phyloP scores from a whole-genome alignment of 2,329 filamentous ascomycete species.

The Fusarium sterilihyphosum region DNA sequence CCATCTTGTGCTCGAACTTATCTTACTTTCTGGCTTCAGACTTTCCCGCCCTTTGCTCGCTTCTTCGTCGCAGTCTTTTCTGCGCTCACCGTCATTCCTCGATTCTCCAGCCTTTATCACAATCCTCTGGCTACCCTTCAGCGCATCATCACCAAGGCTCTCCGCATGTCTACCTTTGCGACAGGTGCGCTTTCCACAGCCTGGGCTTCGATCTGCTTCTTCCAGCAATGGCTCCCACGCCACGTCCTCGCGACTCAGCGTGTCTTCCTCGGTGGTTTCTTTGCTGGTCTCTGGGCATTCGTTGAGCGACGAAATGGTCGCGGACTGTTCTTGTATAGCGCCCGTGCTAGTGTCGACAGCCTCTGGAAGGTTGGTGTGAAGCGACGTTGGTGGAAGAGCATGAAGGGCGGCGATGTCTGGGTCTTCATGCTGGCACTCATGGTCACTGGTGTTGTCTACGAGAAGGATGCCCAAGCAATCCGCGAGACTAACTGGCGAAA shows the following conservation, averaged over 20 bases:
- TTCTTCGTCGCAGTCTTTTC: conserved; percentile 81
- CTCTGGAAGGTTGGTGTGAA: conserved; percentile 96
- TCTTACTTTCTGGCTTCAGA: conserved; percentile 84
- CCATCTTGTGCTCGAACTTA: conserved; percentile 90
- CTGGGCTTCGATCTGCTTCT: conserved; percentile 91
- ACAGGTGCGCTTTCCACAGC: conserved; percentile 85
- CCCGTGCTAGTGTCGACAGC: conserved; percentile 81
- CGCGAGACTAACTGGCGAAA: conserved; percentile 75
- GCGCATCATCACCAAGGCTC: conserved; percentile 71
- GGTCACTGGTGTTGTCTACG: conserved; percentile 80
- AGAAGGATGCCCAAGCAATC: conserved; percentile 74
- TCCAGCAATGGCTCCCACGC: conserved; percentile 81
- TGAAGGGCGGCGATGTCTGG: conserved; percentile 84
- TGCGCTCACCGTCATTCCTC: conserved; percentile 72
- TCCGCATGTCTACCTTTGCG: conserved; percentile 77
- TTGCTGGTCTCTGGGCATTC: conserved; percentile 87
- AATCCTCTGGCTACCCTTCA: conserved; percentile 75
- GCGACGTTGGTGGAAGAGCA: conserved; percentile 84
- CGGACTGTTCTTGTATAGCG: conserved; percentile 80
- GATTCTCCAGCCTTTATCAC: conserved; percentile 73
- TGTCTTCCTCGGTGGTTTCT: conserved; percentile 88
- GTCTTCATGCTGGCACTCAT: conserved; percentile 84
- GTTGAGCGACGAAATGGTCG: conserved; percentile 73
- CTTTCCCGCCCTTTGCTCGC: conserved; percentile 81
- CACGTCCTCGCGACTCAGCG: conserved; percentile 81